These are phyloP conservation scores for Staphylotrichum longicolle DNA, from an alignment of 495 filamentous ascomycete species.

Conservation along the genomic window DNA sequence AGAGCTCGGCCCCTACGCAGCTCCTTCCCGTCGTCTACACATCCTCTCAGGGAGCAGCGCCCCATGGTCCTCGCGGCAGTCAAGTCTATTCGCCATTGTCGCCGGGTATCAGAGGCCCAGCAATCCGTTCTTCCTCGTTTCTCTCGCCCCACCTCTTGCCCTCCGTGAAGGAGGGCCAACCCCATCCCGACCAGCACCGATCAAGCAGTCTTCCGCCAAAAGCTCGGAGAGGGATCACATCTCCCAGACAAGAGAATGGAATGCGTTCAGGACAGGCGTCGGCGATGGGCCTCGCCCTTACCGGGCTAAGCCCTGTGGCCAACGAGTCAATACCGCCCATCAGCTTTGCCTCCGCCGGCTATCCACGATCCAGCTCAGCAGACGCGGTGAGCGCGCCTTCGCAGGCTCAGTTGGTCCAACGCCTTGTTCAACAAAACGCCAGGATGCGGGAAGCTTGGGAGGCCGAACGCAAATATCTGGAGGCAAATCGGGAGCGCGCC, in stretches of 20 bases:
- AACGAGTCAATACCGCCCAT: conserved; percentile 21
- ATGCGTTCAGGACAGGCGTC: background rate
- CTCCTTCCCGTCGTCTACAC: conserved; percentile 6
- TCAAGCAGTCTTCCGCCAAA: conserved; percentile 28
- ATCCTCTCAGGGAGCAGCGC: background rate
- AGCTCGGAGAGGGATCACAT: background rate
- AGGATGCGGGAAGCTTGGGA: conserved; percentile 45
- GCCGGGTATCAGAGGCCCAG: conserved; percentile 24
- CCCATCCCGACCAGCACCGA: conserved; percentile 27
- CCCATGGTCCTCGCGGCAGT: conserved; percentile 5
- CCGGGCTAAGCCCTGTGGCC: background rate
- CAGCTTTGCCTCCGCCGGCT: conserved; percentile 24
- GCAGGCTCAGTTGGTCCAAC: conserved; percentile 36
- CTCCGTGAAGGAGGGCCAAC: conserved; percentile 14
- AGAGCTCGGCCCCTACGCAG: conserved; percentile 11
- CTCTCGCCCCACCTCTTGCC: conserved; percentile 31
- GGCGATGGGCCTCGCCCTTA: background rate
- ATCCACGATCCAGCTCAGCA: conserved; percentile 26
- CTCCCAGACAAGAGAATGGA: background rate
- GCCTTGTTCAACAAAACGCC: conserved; percentile 42
- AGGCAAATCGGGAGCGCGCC: conserved; percentile 44
- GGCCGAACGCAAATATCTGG: conserved; percentile 45
- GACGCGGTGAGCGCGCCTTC: conserved; percentile 28
- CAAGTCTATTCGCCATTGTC: conserved; percentile 32
- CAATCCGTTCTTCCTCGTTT: conserved; percentile 23